phyloP scores from a whole-genome alignment of 441 rosid species.

The Adansonia rubrostipa region DNA sequence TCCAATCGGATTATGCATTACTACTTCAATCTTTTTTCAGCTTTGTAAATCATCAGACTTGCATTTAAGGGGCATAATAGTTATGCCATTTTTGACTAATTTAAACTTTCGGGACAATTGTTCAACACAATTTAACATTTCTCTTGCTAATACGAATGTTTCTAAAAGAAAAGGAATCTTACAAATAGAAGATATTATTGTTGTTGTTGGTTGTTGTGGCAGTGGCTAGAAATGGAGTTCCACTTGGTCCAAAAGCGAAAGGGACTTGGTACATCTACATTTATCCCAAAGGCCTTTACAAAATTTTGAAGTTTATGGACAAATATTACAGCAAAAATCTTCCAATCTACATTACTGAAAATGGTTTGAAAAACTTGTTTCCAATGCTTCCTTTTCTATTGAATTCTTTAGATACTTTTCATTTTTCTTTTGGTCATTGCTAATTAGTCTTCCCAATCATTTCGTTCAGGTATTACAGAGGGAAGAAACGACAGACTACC shows the following conservation, averaged over 20 bases:
- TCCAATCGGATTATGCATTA: no score
- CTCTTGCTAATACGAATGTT: no score
- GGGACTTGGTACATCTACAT: conserved; percentile 26
- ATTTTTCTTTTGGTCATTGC: not conserved
- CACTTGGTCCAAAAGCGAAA: conserved; percentile 36
- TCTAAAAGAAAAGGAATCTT: not conserved
- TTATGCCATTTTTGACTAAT: no score
- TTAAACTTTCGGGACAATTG: no score
- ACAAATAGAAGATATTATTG: not conserved
- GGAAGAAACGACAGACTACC: conserved; percentile 22
- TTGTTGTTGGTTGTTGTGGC: conserved; percentile 19
- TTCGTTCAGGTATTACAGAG: conserved; percentile 29
- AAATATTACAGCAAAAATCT: conserved; percentile 29
- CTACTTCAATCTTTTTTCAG: no score
- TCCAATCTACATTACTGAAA: conserved; percentile 43
- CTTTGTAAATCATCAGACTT: no score
- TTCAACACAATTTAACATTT: no score
- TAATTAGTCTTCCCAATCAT: not conserved
- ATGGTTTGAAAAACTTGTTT: conserved; percentile 32
- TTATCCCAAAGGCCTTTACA: conserved; percentile 41
- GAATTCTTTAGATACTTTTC: not conserved
- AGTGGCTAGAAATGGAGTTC: conserved; percentile 37
- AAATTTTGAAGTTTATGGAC: conserved; percentile 33
- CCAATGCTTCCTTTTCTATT: not conserved
- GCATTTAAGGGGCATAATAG: no score